Base-by-base conservation (phyloP, 495 filamentous ascomycete genomes). In the Ramalina intermedia region DNA sequence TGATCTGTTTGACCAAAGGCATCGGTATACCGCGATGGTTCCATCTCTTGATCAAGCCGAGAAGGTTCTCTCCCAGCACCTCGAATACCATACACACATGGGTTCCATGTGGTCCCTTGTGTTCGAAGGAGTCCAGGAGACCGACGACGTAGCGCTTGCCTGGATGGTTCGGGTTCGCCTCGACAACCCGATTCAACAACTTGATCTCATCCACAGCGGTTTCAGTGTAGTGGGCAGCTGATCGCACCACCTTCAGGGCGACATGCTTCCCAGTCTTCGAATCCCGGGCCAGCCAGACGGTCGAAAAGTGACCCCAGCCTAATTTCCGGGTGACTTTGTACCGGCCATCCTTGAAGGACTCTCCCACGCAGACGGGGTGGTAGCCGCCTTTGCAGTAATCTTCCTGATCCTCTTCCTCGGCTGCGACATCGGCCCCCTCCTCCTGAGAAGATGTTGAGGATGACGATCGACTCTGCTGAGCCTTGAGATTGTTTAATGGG, bases 41-140 rank as follows among this genome's bases (percentile, higher is more conserved):
- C 85, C 91, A 98, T 49, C 83, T 80, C 74, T 96, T 98, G 70
- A 98, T 98, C 63, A 98, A 66, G 12, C 93, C 91, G 46, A 98
- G 66, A 43, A 98, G 63, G 60, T 98, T 98, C 72, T 98, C 91
- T 13, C 91, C 91, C 42, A 98, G 67, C 12, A 98, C 91, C 64
- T 98, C 91, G 56, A 98, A 98, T 5, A 98, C 91, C 90, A 98
- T 98, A 71, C 91, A 98, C 43, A 96, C 88, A 60, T 98, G 91
- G 27, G 85, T 79, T 37, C 91, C 91, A 63, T 98, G 90, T 13
- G 90, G 91, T 5, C 91, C 91, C 65, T 93, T 94, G 66, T 96
- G 91, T 56, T 95, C 93, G 61, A 98, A 98, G 3, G 86, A 94
- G 64, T 98, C 91, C 50, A 96, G 70, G 17, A 98, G 72, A 63